Evolutionary conservation across 2,329 filamentous ascomycete species (phyloP), one percentile per base, ranked within the genome.

Genomic region (Alternaria metachromatica): DNA sequence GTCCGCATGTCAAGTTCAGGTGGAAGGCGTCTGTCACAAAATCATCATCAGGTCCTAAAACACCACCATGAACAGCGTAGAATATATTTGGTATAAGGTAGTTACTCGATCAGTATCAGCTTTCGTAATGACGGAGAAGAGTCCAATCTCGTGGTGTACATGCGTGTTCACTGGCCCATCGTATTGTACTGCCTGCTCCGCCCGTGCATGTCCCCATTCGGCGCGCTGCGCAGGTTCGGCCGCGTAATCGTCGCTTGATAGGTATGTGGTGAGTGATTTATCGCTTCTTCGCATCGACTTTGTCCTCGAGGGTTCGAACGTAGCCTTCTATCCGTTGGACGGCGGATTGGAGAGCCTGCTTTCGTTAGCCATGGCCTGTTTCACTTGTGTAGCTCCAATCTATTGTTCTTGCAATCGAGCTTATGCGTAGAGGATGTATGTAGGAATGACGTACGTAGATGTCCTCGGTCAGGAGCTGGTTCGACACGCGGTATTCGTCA

Each of bases 391-490:
- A 15, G 6, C 15, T 18, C 26, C 18, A 2, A 18, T 25, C 2
- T 61, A 11, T 28, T 11, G 7, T 21, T 46, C 0, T 15, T 6
- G 12, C 13, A 18, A 20, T n/a, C 30, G 15, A 5, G 33, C n/a
- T 20, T n/a, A 3, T 43, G 18, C 18, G 26, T 1, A 37, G 9
- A 7, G 46, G 2, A 15, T n/a, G 15, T 44, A 20, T 8, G 13
- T 6, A 25, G 26, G 41, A 59, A 90, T 37, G 48, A 51, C 93
- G 82, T 87, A 97, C 95, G 82, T 95, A 95, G 80, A 98, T 97
- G 82, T 98, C 95, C 83, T 97, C 94, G 65, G 91, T 95, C 82
- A 98, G 85, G 77, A 97, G 87, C 83, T 97, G 92, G 84, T 97
- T 98, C 72, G 93, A 92, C 46, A 94, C 86, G 83, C 94, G 93